Percentiles rank a stretch among this genome's conserved stretches.
phyloP scores from a whole-genome alignment of 2,329 filamentous ascomycete genomes.

The Sclerotinia glacialis region DNA sequence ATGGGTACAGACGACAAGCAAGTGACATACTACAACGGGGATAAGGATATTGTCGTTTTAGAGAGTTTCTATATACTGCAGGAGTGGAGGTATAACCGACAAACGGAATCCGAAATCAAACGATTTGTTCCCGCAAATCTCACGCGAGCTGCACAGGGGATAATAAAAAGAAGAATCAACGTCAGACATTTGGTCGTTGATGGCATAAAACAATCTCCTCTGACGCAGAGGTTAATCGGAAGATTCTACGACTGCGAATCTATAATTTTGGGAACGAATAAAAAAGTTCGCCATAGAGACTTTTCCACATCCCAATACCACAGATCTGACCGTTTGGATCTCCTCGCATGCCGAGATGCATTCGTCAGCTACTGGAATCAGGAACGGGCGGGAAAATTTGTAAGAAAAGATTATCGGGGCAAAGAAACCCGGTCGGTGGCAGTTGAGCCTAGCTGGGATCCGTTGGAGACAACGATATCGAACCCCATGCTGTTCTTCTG shows the following conservation, averaged over 20 bases:
- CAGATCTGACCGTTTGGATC: neutral
- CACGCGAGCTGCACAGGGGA: neutral
- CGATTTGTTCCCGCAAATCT: rapidly evolving
- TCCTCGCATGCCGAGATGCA: neutral
- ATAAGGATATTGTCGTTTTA: neutral
- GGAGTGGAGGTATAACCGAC: conserved; percentile 3
- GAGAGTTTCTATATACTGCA: neutral
- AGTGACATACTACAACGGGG: neutral
- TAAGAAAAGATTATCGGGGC: neutral
- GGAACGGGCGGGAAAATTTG: neutral
- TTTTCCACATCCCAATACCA: neutral
- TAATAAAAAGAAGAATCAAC: conserved; percentile 6
- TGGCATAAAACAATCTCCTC: neutral
- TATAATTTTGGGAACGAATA: neutral
- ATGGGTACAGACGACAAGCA: neutral
- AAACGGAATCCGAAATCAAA: neutral
- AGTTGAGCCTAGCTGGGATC: neutral
- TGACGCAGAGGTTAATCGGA: neutral
- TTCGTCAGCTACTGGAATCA: neutral
- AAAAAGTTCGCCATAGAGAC: no score
- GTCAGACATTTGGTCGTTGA: neutral
- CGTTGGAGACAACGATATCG: neutral
- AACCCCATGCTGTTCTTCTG: neutral
- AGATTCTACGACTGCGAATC: conserved; percentile 13
- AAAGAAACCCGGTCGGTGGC: neutral